phyloP scores from a whole-genome alignment of 805 yeast species.

The Kregervanrija fluxuum region DNA sequence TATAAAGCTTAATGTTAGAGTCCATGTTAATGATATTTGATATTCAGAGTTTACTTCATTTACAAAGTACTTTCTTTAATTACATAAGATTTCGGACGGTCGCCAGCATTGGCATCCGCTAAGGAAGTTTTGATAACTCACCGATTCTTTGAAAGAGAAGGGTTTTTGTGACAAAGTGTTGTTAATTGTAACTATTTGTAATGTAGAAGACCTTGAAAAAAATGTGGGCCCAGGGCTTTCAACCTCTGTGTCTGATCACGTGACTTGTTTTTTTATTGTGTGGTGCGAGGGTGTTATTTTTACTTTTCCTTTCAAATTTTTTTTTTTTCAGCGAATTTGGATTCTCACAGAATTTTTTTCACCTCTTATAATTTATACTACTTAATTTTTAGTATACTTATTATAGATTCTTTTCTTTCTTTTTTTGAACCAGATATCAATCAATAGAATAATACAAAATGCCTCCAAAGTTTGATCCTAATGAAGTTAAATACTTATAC shows the following conservation, averaged over 20 bases:
- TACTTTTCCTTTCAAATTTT: not conserved
- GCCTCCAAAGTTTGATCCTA: conserved; percentile 99
- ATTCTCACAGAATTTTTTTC: too few species aligned
- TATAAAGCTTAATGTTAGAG: too few species aligned
- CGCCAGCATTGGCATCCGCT: conserved; percentile 49
- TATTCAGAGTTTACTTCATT: too few species aligned
- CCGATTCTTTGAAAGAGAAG: conserved; percentile 35
- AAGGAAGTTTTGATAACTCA: conserved; percentile 46
- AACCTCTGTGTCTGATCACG: too few species aligned
- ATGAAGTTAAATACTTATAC: conserved; percentile 96
- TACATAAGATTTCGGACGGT: conserved; percentile 39
- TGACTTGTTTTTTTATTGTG: too few species aligned
- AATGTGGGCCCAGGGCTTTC: too few species aligned
- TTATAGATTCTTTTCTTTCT: not conserved
- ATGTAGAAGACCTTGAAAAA: too few species aligned
- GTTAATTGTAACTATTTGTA: too few species aligned
- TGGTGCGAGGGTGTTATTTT: not conserved
- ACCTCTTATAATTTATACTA: too few species aligned
- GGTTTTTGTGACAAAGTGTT: not conserved
- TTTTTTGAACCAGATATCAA: not conserved
- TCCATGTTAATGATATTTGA: not conserved
- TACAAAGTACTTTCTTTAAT: not conserved
- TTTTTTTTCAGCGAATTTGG: not conserved
- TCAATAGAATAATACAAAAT: conserved; percentile 33
- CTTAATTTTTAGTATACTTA: too few species aligned